These are phyloP conservation scores for Fusarium mexicanum DNA, from an alignment of 2,329 filamentous ascomycete species.

Conservation along the genomic window DNA sequence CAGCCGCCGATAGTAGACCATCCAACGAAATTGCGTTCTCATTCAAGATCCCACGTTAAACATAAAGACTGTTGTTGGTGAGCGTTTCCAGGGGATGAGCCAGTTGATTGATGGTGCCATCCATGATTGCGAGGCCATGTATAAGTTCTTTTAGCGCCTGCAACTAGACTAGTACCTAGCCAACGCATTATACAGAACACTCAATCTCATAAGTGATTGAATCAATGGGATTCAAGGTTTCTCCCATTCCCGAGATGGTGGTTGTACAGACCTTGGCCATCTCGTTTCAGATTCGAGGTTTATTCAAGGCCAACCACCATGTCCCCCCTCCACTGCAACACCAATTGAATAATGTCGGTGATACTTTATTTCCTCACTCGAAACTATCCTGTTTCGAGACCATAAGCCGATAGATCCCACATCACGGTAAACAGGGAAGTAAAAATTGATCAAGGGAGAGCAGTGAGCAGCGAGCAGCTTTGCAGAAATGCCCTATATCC, in stretches of 20 bases:
- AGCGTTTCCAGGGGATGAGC: not conserved
- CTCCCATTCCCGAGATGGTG: conserved; percentile 9
- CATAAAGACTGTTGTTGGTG: conserved; percentile 8
- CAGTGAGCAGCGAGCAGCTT: too few species aligned
- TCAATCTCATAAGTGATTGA: not conserved
- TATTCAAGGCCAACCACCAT: conserved; percentile 2
- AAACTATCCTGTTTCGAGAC: conserved; percentile 12
- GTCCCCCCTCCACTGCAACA: not conserved
- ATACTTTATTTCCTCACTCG: not conserved
- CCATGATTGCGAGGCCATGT: conserved; percentile 6
- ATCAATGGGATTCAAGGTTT: conserved; percentile 14
- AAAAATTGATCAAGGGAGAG: not conserved
- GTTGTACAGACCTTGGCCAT: conserved; percentile 3
- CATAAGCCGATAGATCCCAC: not conserved
- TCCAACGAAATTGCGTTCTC: conserved; percentile 26
- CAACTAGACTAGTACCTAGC: not conserved
- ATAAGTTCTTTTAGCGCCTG: conserved; percentile 4
- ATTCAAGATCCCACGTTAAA: conserved; percentile 13
- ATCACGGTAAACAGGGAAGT: conserved; percentile 8
- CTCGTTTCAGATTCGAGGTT: conserved; percentile 21
- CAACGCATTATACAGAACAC: not conserved
- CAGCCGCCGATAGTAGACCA: conserved; percentile 15
- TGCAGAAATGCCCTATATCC: not conserved
- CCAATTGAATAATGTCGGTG: not conserved
- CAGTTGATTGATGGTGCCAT: conserved; percentile 7